These are phyloP conservation scores for Avena atlantica DNA, from an alignment of 176 grass and related monocot genomes.

Conservation along the genomic window DNA sequence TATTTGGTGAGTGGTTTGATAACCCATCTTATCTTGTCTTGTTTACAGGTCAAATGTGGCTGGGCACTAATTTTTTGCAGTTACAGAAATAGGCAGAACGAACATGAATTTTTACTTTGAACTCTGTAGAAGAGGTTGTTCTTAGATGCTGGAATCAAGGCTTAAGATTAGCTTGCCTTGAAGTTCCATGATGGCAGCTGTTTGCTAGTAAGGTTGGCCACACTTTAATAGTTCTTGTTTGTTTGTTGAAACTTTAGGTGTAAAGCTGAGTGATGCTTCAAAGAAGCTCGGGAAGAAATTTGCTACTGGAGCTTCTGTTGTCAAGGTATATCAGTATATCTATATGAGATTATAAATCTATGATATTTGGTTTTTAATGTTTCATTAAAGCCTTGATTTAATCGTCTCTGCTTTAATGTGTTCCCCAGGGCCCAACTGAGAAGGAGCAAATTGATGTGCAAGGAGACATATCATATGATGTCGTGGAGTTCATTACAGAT, in stretches of 20 bases:
- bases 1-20: slow-evolving; percentile 72
- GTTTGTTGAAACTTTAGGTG: slow-evolving; percentile 53
- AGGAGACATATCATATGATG: slow-evolving; percentile 98
- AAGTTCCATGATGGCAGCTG: neutral
- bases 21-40: neutral
- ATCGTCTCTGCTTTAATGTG: neutral
- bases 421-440: slow-evolving; percentile 85
- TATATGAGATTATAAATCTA: slow-evolving; percentile 24
- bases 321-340: slow-evolving; percentile 64
- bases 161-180: neutral
- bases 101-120: neutral
- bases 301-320: slow-evolving; percentile 98
- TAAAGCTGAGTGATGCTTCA: slow-evolving; percentile 95
- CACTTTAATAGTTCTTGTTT: slow-evolving; percentile 15
- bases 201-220: neutral
- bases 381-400: neutral
- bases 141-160: too few species aligned
- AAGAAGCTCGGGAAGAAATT: slow-evolving; percentile 99
- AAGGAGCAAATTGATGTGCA: slow-evolving; percentile 99
- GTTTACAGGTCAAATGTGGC: neutral
- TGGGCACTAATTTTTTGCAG: neutral
- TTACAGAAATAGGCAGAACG: neutral
- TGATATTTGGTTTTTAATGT: slow-evolving; percentile 11
- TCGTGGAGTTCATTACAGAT: slow-evolving; percentile 94
- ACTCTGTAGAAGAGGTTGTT: neutral